Percentiles rank a stretch among this genome's conserved stretches.
These are phyloP conservation scores for Tuctoria greenei DNA, from an alignment of 176 grass and related monocot genomes.

Conservation along the genomic window DNA sequence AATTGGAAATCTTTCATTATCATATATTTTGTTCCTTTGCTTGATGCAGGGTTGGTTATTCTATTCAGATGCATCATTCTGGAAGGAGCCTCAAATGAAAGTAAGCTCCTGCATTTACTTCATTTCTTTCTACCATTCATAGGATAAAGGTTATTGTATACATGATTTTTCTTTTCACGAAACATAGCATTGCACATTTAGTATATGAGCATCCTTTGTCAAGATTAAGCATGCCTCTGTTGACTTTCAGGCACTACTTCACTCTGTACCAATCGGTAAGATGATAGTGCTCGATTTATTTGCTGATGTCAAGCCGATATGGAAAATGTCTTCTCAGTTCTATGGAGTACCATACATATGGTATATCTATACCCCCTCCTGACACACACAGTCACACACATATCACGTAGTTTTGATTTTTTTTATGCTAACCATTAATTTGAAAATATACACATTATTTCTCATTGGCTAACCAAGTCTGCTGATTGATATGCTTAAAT, in stretches of 20 bases:
- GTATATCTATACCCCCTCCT: conserved; percentile 17
- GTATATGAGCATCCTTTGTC: background rate
- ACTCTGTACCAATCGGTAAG: conserved; percentile 94
- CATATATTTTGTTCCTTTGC: conserved; percentile 19
- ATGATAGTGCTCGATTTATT: conserved; percentile 99
- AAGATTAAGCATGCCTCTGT: conserved; percentile 26
- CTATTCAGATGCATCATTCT: conserved; percentile 74
- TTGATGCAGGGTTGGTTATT: conserved; percentile 92
- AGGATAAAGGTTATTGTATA: conserved; percentile 25
- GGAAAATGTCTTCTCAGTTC: conserved; percentile 85
- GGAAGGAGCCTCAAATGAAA: conserved; percentile 94
- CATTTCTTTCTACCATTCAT: conserved; percentile 8
- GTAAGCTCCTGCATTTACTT: conserved; percentile 42
- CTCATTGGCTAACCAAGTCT: conserved; percentile 5
- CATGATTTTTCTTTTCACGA: background rate
- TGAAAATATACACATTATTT: background rate
- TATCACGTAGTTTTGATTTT: background rate
- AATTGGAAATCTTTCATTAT: conserved; percentile 2
- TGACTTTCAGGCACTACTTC: conserved; percentile 79
- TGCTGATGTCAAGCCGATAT: conserved; percentile 97
- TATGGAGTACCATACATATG: conserved; percentile 93
- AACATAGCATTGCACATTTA: background rate
- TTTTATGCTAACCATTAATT: background rate
- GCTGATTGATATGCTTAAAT: conserved; percentile 33
- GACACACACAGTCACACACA: background rate